phyloP scores from a whole-genome alignment of 2,329 filamentous ascomycete species.

The Ophiostoma quercus region DNA sequence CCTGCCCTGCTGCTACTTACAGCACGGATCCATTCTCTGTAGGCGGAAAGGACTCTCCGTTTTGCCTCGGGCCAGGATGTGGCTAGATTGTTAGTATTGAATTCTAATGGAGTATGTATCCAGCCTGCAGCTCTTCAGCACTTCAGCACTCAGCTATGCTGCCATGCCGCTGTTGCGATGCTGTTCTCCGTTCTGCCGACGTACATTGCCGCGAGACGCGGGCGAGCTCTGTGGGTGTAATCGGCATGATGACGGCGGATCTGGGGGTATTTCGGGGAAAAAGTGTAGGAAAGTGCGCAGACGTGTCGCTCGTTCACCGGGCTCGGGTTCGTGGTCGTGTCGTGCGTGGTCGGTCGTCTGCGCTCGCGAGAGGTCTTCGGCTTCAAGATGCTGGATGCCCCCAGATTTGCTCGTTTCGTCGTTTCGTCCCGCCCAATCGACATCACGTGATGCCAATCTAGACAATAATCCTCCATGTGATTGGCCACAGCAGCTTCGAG shows the following conservation, averaged over 20 bases:
- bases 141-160: too few species aligned
- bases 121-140: too few species aligned
- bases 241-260: conserved; percentile 55
- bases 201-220: conserved; percentile 72
- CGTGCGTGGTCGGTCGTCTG: conserved; percentile 12
- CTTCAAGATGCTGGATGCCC: conserved; percentile 9
- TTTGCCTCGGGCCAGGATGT: conserved; percentile 85
- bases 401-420: conserved; percentile 18
- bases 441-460: conserved; percentile 15
- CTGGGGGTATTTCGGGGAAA: not conserved
- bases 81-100: conserved; percentile 48
- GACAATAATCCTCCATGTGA: conserved; percentile 14
- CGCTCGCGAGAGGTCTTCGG: conserved; percentile 13
- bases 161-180: not conserved
- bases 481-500: not conserved
- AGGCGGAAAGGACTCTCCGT: conserved; percentile 77
- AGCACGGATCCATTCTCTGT: conserved; percentile 92
- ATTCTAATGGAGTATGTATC: too few species aligned
- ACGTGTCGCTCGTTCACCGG: conserved; percentile 8
- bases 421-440: not conserved
- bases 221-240: conserved; percentile 89
- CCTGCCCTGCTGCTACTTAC: conserved; percentile 54
- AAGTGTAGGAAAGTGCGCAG: not conserved
- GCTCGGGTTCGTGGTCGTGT: not conserved
- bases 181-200: conserved; percentile 31